Evolutionary conservation across 1,284 basidiomycete species (phyloP).

Genomic region (Gymnopus androsaceus): DNA sequence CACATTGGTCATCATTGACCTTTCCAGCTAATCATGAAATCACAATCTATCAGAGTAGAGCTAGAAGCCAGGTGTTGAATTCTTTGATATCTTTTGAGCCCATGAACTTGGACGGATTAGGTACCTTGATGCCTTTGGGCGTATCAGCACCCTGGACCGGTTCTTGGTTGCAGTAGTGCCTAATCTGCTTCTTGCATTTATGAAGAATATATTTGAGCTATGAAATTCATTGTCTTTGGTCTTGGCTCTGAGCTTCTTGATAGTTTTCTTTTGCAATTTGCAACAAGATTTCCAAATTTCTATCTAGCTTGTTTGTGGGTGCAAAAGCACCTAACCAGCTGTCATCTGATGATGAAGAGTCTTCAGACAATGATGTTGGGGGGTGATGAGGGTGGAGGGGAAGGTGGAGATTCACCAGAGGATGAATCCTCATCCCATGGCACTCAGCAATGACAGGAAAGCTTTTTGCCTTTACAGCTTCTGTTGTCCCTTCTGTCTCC

Average conservation of each 20-base stretch:
- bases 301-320: no score
- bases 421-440: no score
- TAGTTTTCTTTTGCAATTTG: not conserved
- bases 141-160: not conserved
- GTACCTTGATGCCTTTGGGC: not conserved
- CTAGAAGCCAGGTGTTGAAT: not conserved
- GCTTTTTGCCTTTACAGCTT: not conserved
- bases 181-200: not conserved
- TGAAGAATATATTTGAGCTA: not conserved
- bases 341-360: no score
- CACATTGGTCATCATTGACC: not conserved
- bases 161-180: no score
- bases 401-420: no score
- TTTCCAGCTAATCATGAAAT: not conserved
- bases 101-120: not conserved
- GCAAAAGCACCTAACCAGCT: no score
- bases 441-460: not conserved
- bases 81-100: not conserved
- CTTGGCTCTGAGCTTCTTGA: not conserved
- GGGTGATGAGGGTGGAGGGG: no score
- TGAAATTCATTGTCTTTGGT: not conserved
- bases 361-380: no score
- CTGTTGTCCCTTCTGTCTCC: not conserved
- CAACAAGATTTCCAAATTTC: no score
- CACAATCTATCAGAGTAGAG: not conserved